Base-by-base conservation (phyloP, 345 rosid species). In the Lepidium aucheri region DNA sequence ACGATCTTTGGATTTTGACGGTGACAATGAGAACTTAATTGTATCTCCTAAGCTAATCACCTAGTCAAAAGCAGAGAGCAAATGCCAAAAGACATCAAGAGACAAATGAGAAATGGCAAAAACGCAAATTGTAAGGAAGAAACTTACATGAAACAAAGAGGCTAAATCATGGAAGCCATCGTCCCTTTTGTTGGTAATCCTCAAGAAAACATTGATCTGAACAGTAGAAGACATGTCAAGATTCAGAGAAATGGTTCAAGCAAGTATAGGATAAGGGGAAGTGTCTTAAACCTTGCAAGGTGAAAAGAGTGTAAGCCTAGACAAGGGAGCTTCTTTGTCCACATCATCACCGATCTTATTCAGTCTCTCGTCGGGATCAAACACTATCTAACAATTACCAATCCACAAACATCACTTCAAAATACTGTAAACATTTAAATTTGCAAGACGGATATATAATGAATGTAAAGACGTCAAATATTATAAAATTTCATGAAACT, bases 81-180 rank as follows among this genome's bases (percentile, higher is more conserved):
- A 34, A 54, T 1, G 46, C 8, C 12, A 5, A 28, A 10, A 58
- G 15, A 35, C 33, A 58, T n/a, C 22, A 50, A 65, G 9, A 44
- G 3, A 62, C 45, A 63, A 28, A 8, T 8, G 59, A 50, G 53
- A 54, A 14, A 38, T 3, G 7, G 12, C 20, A 34, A 56, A 34
- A 14, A 15, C 44, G 11, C 4, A 59, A 9, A 15, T 52, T 61
- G 38, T 9, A 40, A 74, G 9, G 35, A 47, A 60, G 17, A 3
- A 55, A 50, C 88, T 84, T 68, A 90, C 97, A 77, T 93, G 98
- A 80, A 93, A 90, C 39, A 90, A 86, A 68, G 97, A 94, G 4
- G 99, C 97, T 74, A 94, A 81, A 71, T 86, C 97, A 79, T 94
- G 99, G 76, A 74, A 94, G 59, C 96, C 99, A 71, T 94, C 99